phyloP scores from a whole-genome alignment of 1,139 yeast species.

The Zygoascus hellenicus region DNA sequence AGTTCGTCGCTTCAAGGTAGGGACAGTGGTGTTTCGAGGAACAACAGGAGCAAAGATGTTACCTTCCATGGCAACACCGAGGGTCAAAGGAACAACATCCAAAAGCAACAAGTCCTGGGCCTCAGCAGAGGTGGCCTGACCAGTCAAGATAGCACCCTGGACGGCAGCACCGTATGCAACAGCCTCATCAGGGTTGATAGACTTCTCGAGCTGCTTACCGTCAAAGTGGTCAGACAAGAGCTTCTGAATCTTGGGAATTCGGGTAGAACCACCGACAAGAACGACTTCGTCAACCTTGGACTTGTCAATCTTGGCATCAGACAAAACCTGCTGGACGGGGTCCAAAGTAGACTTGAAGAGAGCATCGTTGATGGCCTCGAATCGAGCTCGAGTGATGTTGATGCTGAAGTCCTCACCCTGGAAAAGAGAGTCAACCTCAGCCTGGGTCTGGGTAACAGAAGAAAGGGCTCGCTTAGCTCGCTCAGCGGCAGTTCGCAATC shows the following conservation, averaged over 20 bases:
- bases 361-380: slow-evolving; percentile 81
- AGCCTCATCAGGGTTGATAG: slow-evolving; percentile 91
- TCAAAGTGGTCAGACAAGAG: slow-evolving; percentile 80
- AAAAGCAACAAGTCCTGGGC: slow-evolving; percentile 95
- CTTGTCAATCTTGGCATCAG: slow-evolving; percentile 75
- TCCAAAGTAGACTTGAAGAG: slow-evolving; percentile 79
- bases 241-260: slow-evolving; percentile 91
- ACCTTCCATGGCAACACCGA: slow-evolving; percentile 99
- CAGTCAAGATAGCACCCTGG: slow-evolving; percentile 98
- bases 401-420: slow-evolving; percentile 81
- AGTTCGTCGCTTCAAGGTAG: slow-evolving; percentile 99
- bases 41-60: slow-evolving; percentile 98
- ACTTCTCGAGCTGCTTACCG: slow-evolving; percentile 87
- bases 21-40: slow-evolving; percentile 99
- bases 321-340: slow-evolving; percentile 82
- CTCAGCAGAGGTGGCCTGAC: slow-evolving; percentile 95
- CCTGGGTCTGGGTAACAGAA: slow-evolving; percentile 78
- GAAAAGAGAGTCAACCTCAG: slow-evolving; percentile 76
- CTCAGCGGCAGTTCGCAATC: slow-evolving; percentile 88
- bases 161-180: slow-evolving; percentile 99
- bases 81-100: slow-evolving; percentile 97
- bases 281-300: slow-evolving; percentile 79
- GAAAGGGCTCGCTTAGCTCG: slow-evolving; percentile 89
- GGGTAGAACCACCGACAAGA: slow-evolving; percentile 88
- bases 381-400: slow-evolving; percentile 84